Evolutionary conservation across 108 stramenopile genomes (phyloP).

Genomic region (Asterionellopsis glacialis): DNA sequence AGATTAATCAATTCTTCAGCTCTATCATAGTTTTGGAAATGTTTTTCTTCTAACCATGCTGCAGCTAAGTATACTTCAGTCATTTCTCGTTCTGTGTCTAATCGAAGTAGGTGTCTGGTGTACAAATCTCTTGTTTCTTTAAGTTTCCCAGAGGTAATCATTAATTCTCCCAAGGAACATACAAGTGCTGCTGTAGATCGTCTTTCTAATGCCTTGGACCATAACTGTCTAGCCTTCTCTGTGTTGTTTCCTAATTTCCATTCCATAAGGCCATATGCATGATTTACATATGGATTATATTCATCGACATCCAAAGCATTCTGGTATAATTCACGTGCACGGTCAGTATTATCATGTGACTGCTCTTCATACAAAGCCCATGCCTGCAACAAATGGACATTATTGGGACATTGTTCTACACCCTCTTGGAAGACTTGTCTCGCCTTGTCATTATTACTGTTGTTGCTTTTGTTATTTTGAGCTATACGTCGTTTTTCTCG

Average conservation of each 20-base stretch:
- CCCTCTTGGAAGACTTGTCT: constrained; percentile 55
- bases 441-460: constrained; percentile 17
- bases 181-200: constrained; percentile 73
- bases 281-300: constrained; percentile 73
- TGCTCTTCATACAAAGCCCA: constrained; percentile 80
- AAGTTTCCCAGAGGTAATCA: constrained; percentile 25
- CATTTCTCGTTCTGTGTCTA: constrained; percentile 50
- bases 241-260: constrained; percentile 6
- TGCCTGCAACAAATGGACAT: constrained; percentile 70
- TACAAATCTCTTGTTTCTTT: constrained; percentile 51
- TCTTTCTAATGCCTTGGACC: constrained; percentile 41
- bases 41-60: constrained; percentile 73
- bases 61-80: constrained; percentile 70
- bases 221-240: constrained; percentile 38
- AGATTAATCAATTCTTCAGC: constrained; percentile 49
- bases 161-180: constrained; percentile 62
- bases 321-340: constrained; percentile 55
- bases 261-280: constrained; percentile 68
- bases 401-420: constrained; percentile 48
- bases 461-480: background rate
- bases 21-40: constrained; percentile 39
- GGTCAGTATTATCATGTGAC: constrained; percentile 30
- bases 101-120: constrained; percentile 15
- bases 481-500: constrained; percentile 22
- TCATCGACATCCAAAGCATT: constrained; percentile 57